Evolutionary conservation across 257 asterid species (phyloP).

Genomic region (Cinchona pubescens): DNA sequence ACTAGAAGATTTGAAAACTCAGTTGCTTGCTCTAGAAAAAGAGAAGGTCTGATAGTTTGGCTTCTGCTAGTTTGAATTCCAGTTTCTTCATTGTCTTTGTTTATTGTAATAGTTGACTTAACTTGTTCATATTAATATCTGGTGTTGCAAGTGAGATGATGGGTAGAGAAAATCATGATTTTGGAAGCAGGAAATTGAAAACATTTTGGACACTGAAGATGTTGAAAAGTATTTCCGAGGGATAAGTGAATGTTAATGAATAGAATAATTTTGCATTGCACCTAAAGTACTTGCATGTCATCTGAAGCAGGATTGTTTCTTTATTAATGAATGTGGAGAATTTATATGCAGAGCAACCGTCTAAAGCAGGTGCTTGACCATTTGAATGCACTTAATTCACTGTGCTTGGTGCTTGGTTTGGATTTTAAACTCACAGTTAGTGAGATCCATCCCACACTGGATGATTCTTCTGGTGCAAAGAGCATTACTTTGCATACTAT

Average conservation of each 20-base stretch:
- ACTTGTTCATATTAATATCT: conserved; percentile 6
- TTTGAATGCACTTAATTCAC: conserved; percentile 44
- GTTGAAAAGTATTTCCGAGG: background rate
- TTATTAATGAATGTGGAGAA: conserved; percentile 10
- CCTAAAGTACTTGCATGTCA: background rate
- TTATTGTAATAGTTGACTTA: conserved; percentile 2
- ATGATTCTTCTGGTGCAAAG: conserved; percentile 36
- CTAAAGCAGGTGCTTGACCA: conserved; percentile 56
- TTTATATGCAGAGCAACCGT: conserved; percentile 53
- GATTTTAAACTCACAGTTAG: conserved; percentile 54
- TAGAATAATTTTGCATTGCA: background rate
- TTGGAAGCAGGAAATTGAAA: background rate
- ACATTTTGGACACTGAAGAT: background rate
- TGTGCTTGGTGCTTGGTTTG: conserved; percentile 76
- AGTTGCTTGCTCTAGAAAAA: conserved; percentile 52
- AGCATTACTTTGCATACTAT: conserved; percentile 54
- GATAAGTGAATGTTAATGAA: background rate
- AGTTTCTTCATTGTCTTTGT: conserved; percentile 5
- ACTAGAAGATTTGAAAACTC: conserved; percentile 56
- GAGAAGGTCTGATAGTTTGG: conserved; percentile 47
- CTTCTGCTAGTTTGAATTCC: background rate
- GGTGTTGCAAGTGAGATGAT: background rate
- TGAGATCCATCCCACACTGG: conserved; percentile 64
- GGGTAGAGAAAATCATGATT: background rate
- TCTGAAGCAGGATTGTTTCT: background rate